Conservation (phyloP, 495 filamentous ascomycete species). For the Symbiotaphrina buchneri region DNA sequence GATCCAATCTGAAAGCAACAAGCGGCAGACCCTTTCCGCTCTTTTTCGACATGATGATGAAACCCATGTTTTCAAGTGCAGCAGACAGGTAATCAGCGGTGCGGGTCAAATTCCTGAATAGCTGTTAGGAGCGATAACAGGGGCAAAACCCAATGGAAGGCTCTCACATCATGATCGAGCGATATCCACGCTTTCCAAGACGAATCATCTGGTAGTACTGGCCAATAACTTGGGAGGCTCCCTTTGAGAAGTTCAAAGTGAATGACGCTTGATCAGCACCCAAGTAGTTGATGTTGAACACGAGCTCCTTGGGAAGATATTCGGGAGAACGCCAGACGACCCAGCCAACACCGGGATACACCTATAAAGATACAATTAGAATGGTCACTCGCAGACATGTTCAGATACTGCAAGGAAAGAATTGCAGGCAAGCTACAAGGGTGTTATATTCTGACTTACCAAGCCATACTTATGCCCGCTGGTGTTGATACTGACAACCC, state of each 20-base stretch:
- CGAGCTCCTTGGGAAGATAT: slow-evolving; percentile 68
- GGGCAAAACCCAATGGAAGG: not conserved
- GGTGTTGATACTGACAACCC: slow-evolving; percentile 79
- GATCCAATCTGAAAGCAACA: slow-evolving; percentile 59
- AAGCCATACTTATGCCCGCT: slow-evolving; percentile 73
- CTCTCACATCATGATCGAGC: slow-evolving; percentile 45
- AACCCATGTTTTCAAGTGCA: slow-evolving; percentile 46
- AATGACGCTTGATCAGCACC: slow-evolving; percentile 89
- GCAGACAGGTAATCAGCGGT: slow-evolving; percentile 60
- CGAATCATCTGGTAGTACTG: slow-evolving; percentile 94
- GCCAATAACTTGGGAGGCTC: slow-evolving; percentile 76
- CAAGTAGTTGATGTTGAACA: slow-evolving; percentile 96
- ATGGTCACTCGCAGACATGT: not conserved
- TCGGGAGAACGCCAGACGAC: slow-evolving; percentile 70
- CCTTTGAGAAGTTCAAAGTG: slow-evolving; percentile 93
- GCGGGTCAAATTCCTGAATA: slow-evolving; percentile 41
- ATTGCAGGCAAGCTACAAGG: not conserved
- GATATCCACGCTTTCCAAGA: slow-evolving; percentile 72
- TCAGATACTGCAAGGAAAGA: not conserved
- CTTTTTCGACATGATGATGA: slow-evolving; percentile 65
- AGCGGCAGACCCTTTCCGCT: slow-evolving; percentile 57
- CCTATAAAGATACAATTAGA: slow-evolving; percentile 9
- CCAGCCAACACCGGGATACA: slow-evolving; percentile 89
- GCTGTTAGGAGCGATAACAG: not conserved
- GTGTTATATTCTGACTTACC: too few species aligned